Base-by-base conservation (phyloP, 805 yeast species). In the Teunomyces aglyptinius region DNA sequence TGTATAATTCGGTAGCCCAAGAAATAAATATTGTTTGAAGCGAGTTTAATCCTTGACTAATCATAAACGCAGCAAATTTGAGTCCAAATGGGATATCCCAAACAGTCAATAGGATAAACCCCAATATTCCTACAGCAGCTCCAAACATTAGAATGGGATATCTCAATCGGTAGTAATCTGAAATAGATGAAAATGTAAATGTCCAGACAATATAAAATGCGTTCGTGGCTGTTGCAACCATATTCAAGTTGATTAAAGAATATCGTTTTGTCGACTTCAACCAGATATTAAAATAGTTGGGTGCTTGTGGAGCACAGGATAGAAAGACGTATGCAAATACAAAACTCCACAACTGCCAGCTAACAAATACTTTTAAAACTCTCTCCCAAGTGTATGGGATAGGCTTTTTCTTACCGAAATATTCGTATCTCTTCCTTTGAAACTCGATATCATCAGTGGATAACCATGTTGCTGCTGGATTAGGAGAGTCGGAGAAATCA, bases 401-500 rank as follows among this genome's bases (percentile, higher is more conserved):
- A 2, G 42, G 42, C 15, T 16, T 16, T n/a, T 28, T 27, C 24
- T 39, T 39, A 13, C 42, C 42, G 27, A 39, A 39, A 18, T 18
- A 19, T 8, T 27, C 32, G n/a, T 39, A 28, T 15, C 51, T 24
- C 26, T 39, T 42, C 3, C 34, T 31, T 39, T 31, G 44, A 7
- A 48, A 27, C 38, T 43, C 39, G 18, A 22, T 41, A 19, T 48
- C 46, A 6, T 43, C 31, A 7, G 27, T 18, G 5, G 33, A 45
- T 10, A 48, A 35, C 51, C 51, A 48, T 5, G n/a, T 4, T 12
- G 51, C 51, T 19, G 41, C 13, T 7, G 31, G 22, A 10, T 39
- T 36, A 20, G 50, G 26, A 31, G 43, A 29, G 4, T 38, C 48
- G 6, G 71, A 68, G 4, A 58, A 51, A 36, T 80, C 83, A 4